A percentile compares a stretch with the other conserved stretches of the same genome.
These are phyloP conservation scores for Cnidoscolus chayamansa DNA, from an alignment of 441 rosid species.

Conservation along the genomic window DNA sequence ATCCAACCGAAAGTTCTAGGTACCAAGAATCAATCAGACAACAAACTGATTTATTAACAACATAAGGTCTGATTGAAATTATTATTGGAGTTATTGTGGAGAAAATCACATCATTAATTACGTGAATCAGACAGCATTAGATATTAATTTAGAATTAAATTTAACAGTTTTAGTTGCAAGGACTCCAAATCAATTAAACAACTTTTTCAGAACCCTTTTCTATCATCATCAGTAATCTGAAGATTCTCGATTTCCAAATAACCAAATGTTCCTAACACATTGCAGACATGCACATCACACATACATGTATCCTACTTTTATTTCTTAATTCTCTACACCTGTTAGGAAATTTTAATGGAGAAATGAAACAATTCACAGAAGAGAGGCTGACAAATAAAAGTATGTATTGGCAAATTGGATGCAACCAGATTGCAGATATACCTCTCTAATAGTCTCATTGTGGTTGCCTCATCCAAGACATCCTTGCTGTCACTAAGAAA, in stretches of 20 bases:
- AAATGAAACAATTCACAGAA: not conserved
- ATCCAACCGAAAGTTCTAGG: not conserved
- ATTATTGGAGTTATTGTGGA: too few species aligned
- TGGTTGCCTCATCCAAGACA: conserved; percentile 96
- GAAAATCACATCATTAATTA: too few species aligned
- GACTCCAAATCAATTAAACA: too few species aligned
- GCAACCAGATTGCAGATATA: conserved; percentile 25
- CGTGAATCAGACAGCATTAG: too few species aligned
- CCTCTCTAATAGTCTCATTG: conserved; percentile 97
- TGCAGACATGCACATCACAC: not conserved
- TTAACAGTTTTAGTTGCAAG: too few species aligned
- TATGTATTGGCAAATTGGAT: not conserved
- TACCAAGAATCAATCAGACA: not conserved
- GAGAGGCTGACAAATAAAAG: not conserved
- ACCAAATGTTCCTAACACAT: not conserved
- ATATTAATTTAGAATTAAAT: too few species aligned
- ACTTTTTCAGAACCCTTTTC: too few species aligned
- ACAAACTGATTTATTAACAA: not conserved
- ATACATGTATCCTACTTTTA: too few species aligned
- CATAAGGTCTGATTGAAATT: not conserved
- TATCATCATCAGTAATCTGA: too few species aligned
- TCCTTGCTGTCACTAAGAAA: conserved; percentile 94
- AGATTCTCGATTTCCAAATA: not conserved
- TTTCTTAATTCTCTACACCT: not conserved
- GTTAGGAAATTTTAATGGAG: not conserved